phyloP scores from a whole-genome alignment of 805 yeast genomes.

The Spathaspora girioi region DNA sequence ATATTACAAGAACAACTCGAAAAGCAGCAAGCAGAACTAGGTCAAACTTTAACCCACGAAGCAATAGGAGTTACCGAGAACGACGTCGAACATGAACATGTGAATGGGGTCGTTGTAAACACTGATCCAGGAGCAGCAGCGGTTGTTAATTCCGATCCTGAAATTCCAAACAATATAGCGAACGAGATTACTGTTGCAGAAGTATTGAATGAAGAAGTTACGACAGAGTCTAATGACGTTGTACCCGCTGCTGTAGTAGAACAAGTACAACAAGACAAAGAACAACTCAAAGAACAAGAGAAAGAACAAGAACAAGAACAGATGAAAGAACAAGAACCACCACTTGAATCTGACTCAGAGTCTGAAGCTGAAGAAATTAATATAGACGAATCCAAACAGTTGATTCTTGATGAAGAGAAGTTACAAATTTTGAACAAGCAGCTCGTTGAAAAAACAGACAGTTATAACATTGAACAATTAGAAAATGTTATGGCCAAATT shows the following conservation, averaged over 20 bases:
- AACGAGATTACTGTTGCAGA: neutral
- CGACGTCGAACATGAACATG: neutral
- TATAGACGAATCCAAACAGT: constrained; percentile 46
- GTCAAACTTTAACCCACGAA: constrained; percentile 1
- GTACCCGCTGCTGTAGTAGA: neutral
- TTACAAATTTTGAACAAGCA: constrained; percentile 20
- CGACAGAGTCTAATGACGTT: neutral
- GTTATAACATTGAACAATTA: constrained; percentile 32
- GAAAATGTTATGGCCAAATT: constrained; percentile 55
- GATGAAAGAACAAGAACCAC: neutral
- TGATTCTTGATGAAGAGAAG: constrained; percentile 21
- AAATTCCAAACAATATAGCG: neutral
- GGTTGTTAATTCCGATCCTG: neutral
- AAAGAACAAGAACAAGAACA: neutral
- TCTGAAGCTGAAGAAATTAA: constrained; percentile 33
- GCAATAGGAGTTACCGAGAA: neutral
- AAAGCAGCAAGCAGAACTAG: neutral
- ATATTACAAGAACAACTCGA: constrained; percentile 21
- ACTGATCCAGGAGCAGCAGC: neutral
- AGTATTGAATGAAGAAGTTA: neutral
- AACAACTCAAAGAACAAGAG: too few species aligned
- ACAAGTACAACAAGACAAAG: neutral
- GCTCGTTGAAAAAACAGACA: constrained; percentile 27
- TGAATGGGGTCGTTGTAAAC: neutral
- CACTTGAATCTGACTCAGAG: constrained; percentile 16